Base-by-base conservation (phyloP, 1,284 basidiomycete genomes). In the Jaminaea rosea region DNA sequence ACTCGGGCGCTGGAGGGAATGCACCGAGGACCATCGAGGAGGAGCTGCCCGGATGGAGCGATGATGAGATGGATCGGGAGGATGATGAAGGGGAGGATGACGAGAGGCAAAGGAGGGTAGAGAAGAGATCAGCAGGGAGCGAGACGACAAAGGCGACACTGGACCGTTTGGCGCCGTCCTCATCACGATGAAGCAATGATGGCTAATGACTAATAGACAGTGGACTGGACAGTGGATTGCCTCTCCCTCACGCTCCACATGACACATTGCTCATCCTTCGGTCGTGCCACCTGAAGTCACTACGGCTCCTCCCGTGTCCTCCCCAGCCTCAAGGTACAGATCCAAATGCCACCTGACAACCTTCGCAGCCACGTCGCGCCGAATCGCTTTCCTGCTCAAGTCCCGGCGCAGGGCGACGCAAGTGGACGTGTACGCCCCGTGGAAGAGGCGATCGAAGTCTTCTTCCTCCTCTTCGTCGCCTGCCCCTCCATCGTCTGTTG, bases 391-490 rank as follows among this genome's bases (percentile, higher is more conserved):
- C 24, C 17, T 34, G 26, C 9, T 15, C 26, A 28, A 26, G 19
- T 53, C 5, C 15, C 26, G 26, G 19, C 46, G 44, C 29, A 53
- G 41, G 15, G 51, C 51, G 15, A 53, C 9, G 13, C 17, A 19
- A n/a, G 62, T 58, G 37, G 62, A 62, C 13, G 56, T 53, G 49
- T 62, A 68, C 0, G 65, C 60, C 34, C 58, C 54, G 44, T 52
- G 55, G 59, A 60, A 68, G 36, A 60, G 59, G 17, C 60, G 59
- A 17, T 59, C 49, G 52, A 63, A 68, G 50, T 62, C 65, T 2
- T 56, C 42, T 19, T 63, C 49, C 3, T 52, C 34, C 24, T 60
- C 60, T 37, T 50, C 31, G 13, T 56, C 48, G 41, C 46, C 46
- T 28, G 56, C 32, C 50, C 57, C 58, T 42, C 29, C 29, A 8